Conservation (phyloP, 1,139 yeast species). For the Suhomyces ambrosiae region DNA sequence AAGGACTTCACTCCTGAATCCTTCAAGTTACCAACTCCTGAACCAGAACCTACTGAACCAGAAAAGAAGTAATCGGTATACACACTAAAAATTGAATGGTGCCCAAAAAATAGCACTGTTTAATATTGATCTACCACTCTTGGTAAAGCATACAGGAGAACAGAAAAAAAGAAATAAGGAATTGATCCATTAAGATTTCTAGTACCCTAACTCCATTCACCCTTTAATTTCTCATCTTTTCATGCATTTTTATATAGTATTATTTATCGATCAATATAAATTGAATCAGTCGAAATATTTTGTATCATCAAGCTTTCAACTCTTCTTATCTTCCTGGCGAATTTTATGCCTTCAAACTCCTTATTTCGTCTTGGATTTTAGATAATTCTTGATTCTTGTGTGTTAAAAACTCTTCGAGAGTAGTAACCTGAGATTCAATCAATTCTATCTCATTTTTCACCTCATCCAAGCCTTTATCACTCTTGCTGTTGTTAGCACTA, state of each 20-base stretch:
- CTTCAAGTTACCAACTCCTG: constrained; percentile 81
- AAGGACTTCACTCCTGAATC: constrained; percentile 78
- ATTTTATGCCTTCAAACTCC: constrained; percentile 5
- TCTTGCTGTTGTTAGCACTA: constrained; percentile 14
- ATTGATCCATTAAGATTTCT: neutral
- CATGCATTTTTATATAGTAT: constrained; percentile 16
- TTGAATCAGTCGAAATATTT: constrained; percentile 3
- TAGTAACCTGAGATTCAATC: constrained; percentile 64
- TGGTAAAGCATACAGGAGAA: constrained; percentile 7
- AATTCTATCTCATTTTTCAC: constrained; percentile 62
- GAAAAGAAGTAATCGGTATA: constrained; percentile 16
- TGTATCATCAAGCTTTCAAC: no score
- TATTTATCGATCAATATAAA: constrained; percentile 11
- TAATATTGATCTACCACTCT: neutral
- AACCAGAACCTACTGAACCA: constrained; percentile 60
- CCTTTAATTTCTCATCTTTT: constrained; percentile 13
- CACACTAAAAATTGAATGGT: neutral
- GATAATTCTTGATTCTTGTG: constrained; percentile 54
- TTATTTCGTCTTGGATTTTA: constrained; percentile 33
- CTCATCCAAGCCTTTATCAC: constrained; percentile 36
- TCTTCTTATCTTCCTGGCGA: neutral
- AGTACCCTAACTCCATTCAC: constrained; percentile 1
- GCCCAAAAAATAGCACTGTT: neutral
- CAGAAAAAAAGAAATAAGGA: neutral
- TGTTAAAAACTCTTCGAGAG: constrained; percentile 57